These are phyloP conservation scores for Yamadazyma phyllophila DNA, from an alignment of 805 yeast genomes.

Conservation along the genomic window DNA sequence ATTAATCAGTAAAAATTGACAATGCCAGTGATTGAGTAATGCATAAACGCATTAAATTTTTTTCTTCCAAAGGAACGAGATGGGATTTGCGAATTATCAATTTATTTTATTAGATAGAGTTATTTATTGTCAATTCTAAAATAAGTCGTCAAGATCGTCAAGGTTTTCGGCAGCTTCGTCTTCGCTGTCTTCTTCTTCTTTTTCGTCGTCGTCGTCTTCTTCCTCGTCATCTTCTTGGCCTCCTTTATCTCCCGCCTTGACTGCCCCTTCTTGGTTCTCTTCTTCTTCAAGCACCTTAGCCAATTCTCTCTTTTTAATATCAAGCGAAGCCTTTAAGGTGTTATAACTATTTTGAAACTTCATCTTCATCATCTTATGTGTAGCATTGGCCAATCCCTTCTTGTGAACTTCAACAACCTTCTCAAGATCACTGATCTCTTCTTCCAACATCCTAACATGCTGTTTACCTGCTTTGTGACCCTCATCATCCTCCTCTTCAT, in stretches of 20 bases:
- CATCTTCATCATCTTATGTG: slow-evolving; percentile 81
- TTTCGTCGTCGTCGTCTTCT: slow-evolving; percentile 28
- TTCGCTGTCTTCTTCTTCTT: slow-evolving; percentile 22
- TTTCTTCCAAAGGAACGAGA: slow-evolving; percentile 10
- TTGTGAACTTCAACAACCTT: slow-evolving; percentile 72
- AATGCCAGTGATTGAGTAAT: not conserved
- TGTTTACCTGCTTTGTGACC: slow-evolving; percentile 53
- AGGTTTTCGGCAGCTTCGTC: slow-evolving; percentile 17
- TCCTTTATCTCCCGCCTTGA: slow-evolving; percentile 24
- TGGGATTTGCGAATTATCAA: slow-evolving; percentile 7
- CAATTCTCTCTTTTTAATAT: slow-evolving; percentile 71
- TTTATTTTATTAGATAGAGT: not conserved
- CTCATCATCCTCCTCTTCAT: slow-evolving; percentile 47
- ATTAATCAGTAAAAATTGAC: no score
- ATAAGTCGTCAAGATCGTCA: slow-evolving; percentile 42
- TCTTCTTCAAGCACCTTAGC: slow-evolving; percentile 27
- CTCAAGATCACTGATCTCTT: slow-evolving; percentile 82
- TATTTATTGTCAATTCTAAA: slow-evolving; percentile 13
- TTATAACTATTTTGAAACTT: slow-evolving; percentile 80
- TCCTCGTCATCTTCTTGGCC: slow-evolving; percentile 24
- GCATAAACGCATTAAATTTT: slow-evolving; percentile 3
- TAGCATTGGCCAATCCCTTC: slow-evolving; percentile 66
- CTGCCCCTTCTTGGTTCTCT: slow-evolving; percentile 21
- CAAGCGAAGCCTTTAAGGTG: slow-evolving; percentile 77
- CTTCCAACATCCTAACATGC: slow-evolving; percentile 64